phyloP scores from a whole-genome alignment of 2,329 filamentous ascomycete genomes.

The Claviceps quebecensis region DNA sequence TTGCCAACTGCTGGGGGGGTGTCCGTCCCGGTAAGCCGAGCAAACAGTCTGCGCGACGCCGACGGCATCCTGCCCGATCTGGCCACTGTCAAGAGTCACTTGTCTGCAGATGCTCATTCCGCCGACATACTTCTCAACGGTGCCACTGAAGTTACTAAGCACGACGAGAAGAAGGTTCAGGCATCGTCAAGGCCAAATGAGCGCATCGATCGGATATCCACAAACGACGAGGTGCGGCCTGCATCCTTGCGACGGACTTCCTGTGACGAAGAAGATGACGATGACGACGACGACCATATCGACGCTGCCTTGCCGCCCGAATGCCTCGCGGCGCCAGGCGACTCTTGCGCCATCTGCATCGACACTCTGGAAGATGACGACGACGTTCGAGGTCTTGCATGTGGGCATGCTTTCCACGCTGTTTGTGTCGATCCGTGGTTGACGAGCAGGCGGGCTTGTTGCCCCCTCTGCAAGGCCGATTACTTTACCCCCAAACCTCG shows the following conservation, averaged over 20 bases:
- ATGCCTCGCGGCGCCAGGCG: constrained; percentile 66
- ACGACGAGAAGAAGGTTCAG: constrained; percentile 6
- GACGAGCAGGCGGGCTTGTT: constrained; percentile 85
- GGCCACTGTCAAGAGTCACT: constrained; percentile 26
- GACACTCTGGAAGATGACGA: constrained; percentile 91
- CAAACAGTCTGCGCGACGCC: constrained; percentile 57
- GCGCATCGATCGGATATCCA: constrained; percentile 12
- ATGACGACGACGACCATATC: constrained; percentile 51
- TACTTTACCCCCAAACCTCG: constrained; percentile 93
- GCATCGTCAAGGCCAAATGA: constrained; percentile 8
- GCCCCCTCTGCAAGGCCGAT: constrained; percentile 93
- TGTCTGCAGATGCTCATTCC: constrained; percentile 19
- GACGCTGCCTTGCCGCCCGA: constrained; percentile 71
- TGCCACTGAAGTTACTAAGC: constrained; percentile 8
- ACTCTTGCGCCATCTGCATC: constrained; percentile 93
- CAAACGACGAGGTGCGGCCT: constrained; percentile 13
- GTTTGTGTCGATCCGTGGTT: constrained; percentile 94
- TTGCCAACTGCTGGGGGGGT: constrained; percentile 76
- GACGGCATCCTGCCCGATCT: constrained; percentile 38
- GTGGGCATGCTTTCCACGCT: constrained; percentile 96
- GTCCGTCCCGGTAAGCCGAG: constrained; percentile 55
- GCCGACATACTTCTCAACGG: constrained; percentile 10
- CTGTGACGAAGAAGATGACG: constrained; percentile 47
- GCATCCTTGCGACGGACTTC: constrained; percentile 24
- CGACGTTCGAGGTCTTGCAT: constrained; percentile 83